phyloP scores from a whole-genome alignment of 2,329 filamentous ascomycete genomes.

The Cladophialophora exuberans region DNA sequence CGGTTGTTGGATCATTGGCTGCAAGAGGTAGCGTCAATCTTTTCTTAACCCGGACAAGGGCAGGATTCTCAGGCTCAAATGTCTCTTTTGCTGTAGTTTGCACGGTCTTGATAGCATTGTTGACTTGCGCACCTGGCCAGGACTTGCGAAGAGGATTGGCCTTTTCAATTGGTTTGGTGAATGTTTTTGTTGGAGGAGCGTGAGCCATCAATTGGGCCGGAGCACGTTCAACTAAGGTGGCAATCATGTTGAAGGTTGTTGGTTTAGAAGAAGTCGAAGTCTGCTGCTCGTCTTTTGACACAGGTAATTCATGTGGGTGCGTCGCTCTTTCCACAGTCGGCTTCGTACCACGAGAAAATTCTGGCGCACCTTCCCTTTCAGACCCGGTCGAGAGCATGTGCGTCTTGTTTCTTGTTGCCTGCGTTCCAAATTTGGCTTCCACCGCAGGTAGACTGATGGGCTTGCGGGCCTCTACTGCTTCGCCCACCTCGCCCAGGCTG shows the following conservation, averaged over 20 bases:
- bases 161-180: not conserved
- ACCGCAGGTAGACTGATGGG: no score
- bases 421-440: no score
- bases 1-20: not conserved
- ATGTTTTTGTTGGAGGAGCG: not conserved
- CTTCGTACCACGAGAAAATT: no score
- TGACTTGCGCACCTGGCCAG: not conserved
- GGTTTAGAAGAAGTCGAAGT: not conserved
- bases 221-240: not conserved
- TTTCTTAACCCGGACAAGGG: slow-evolving; percentile 21
- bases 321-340: not conserved
- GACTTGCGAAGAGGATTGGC: slow-evolving; percentile 1
- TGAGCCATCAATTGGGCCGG: slow-evolving; percentile 4
- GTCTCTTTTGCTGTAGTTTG: not conserved
- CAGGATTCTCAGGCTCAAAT: not conserved
- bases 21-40: not conserved
- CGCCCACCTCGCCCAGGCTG: no score
- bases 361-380: no score
- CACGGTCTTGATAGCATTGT: not conserved
- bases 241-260: not conserved
- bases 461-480: no score
- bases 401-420: no score
- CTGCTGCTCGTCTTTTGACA: not conserved
- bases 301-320: not conserved
- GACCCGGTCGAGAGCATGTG: no score